Base-by-base conservation (phyloP, 2,329 filamentous ascomycete species). In the Epichloe festucae region DNA sequence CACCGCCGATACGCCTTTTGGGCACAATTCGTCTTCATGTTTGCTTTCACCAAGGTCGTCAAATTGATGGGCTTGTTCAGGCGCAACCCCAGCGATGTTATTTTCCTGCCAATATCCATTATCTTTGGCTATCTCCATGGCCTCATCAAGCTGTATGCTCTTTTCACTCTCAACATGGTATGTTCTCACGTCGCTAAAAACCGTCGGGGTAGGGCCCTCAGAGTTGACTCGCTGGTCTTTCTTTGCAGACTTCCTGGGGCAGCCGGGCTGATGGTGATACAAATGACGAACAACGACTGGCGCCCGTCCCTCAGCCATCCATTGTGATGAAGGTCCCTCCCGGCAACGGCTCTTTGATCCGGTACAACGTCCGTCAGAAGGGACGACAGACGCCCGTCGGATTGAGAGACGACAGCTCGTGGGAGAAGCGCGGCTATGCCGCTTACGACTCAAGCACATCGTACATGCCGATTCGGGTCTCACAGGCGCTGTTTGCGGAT, bases 91-190 rank as follows among this genome's bases (percentile, higher is more conserved):
- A 78, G 78, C 59, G 91, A 96, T 65, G 70, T 95, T 56, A 64
- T 87, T 42, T 86, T 87, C 63, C 74, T 95, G 48, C 89, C 88
- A 1, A 74, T 91, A n/a, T 95, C 89, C 40, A 81, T 96, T 60
- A 56, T 89, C 14, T 97, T 96, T 69, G 91, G 91, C 48, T 96
- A 93, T 70, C 86, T 94, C 61, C 91, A 97, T 66, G 89, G 90
- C 55, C 68, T 89, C 55, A 90, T 97, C 75, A 96, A 96, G 74
- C 75, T 95, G 56, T 91, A 91, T 63, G 89, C 91, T 41, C 76
- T 90, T 55, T 74, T 85, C 58, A 95, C 90, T 53, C 79, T 90
- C 59, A 84, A 85, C 63, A 84, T 87, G 80, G 89, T 94, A 78
- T 70, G 84, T 73, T 38, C 21, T 46, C 11, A 31, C 31, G n/a